Evolutionary conservation across 2,329 filamentous ascomycete genomes (phyloP).

Genomic region (Dactylellina leptospora): DNA sequence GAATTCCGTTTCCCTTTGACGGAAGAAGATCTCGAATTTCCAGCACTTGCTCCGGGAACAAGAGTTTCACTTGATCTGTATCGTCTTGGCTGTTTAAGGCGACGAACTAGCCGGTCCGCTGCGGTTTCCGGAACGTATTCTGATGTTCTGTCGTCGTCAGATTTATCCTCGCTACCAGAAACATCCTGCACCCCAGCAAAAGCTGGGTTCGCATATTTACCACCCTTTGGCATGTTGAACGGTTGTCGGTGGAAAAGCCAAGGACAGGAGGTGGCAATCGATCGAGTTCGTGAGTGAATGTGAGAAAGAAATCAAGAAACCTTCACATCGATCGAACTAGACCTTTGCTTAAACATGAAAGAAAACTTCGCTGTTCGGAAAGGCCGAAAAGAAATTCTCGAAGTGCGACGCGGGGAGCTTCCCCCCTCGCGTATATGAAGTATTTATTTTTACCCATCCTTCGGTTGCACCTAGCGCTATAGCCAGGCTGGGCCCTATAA

Average conservation of each 20-base stretch:
- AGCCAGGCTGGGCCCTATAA: too few species aligned
- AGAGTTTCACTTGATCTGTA: slow-evolving; percentile 12
- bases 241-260: background rate
- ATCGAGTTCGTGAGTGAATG: background rate
- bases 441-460: slow-evolving; percentile 15
- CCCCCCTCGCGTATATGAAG: slow-evolving; percentile 19
- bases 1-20: slow-evolving; percentile 4
- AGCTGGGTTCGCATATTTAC: slow-evolving; percentile 32
- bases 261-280: background rate
- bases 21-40: slow-evolving; percentile 8
- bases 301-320: background rate
- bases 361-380: slow-evolving; percentile 11
- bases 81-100: slow-evolving; percentile 1
- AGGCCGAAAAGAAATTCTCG: background rate
- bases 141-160: slow-evolving; percentile 5
- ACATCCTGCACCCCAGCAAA: slow-evolving; percentile 10
- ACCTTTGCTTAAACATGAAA: background rate
- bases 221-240: slow-evolving; percentile 21
- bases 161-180: background rate
- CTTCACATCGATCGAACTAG: background rate
- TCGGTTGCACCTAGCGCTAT: slow-evolving; percentile 25
- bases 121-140: slow-evolving; percentile 24
- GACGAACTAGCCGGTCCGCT: slow-evolving; percentile 23
- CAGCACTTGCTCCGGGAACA: slow-evolving; percentile 2
- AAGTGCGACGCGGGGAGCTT: background rate